Percentiles rank a stretch among this genome's conserved stretches.
These are phyloP conservation scores for Cercospora sp. DNA, from an alignment of 2,329 filamentous ascomycete genomes.

Conservation along the genomic window DNA sequence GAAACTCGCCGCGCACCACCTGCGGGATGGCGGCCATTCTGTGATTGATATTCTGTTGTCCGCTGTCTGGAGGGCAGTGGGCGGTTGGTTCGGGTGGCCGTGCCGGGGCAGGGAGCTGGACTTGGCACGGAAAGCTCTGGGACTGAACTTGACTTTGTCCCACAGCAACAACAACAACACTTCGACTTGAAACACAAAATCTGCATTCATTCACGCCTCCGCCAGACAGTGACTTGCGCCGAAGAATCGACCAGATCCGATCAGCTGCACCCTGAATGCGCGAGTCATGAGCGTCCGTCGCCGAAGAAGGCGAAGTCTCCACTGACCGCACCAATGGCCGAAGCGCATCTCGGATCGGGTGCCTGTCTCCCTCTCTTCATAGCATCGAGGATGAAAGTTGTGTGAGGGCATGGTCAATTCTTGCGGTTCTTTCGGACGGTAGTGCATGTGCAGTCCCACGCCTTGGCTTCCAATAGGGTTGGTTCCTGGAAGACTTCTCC, in stretches of 20 bases:
- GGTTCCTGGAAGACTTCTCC: not conserved
- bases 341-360: not conserved
- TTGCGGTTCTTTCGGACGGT: too few species aligned
- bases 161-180: not conserved
- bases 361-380: not conserved
- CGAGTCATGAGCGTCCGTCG: too few species aligned
- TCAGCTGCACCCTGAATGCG: not conserved
- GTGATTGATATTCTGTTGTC: not conserved
- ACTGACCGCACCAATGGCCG: not conserved
- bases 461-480: not conserved
- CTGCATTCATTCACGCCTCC: not conserved
- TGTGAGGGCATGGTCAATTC: too few species aligned
- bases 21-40: constrained; percentile 3
- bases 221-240: not conserved
- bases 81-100: not conserved
- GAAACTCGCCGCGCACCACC: constrained; percentile 33
- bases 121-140: not conserved
- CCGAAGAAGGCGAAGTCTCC: not conserved
- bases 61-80: not conserved
- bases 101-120: not conserved
- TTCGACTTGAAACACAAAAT: not conserved
- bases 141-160: not conserved
- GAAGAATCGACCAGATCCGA: not conserved
- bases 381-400: not conserved
- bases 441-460: not conserved